A percentile compares a stretch with the other conserved stretches of the same genome.
phyloP scores from a whole-genome alignment of 176 grass and related monocot species.

The Carex scoparia region DNA sequence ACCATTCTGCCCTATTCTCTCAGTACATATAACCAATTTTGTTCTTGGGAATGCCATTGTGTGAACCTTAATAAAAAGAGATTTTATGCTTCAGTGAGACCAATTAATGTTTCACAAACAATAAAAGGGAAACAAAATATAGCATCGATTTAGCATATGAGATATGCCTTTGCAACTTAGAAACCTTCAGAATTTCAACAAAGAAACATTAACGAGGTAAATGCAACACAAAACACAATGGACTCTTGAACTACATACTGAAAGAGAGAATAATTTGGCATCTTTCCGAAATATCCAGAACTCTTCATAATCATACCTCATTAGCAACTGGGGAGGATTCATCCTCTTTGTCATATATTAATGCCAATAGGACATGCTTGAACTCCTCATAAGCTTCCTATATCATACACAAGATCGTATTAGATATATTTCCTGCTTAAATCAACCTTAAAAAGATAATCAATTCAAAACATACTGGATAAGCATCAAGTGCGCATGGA shows the following conservation, averaged over 20 bases:
- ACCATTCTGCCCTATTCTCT: neutral
- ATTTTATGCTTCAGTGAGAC: neutral
- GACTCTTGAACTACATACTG: neutral
- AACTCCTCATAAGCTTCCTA: conserved; percentile 99
- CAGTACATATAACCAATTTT: neutral
- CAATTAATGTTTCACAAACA: neutral
- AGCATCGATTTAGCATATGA: neutral
- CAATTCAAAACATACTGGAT: conserved; percentile 53
- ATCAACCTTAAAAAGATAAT: neutral
- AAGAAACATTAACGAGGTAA: neutral
- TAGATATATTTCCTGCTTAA: neutral
- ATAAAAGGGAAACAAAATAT: neutral
- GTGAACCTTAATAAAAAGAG: neutral
- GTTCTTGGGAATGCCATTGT: neutral
- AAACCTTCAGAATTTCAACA: neutral
- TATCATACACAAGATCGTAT: neutral
- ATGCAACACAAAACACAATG: neutral
- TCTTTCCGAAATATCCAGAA: neutral
- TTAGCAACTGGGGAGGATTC: conserved; percentile 72
- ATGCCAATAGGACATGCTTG: conserved; percentile 91
- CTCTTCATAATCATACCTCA: conserved; percentile 60
- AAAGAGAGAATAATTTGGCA: neutral
- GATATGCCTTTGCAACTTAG: neutral
- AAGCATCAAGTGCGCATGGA: conserved; percentile 87
- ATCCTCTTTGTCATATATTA: conserved; percentile 90